Evolutionary conservation across 2,329 filamentous ascomycete species (phyloP).

Genomic region (Thelonectria discophora): DNA sequence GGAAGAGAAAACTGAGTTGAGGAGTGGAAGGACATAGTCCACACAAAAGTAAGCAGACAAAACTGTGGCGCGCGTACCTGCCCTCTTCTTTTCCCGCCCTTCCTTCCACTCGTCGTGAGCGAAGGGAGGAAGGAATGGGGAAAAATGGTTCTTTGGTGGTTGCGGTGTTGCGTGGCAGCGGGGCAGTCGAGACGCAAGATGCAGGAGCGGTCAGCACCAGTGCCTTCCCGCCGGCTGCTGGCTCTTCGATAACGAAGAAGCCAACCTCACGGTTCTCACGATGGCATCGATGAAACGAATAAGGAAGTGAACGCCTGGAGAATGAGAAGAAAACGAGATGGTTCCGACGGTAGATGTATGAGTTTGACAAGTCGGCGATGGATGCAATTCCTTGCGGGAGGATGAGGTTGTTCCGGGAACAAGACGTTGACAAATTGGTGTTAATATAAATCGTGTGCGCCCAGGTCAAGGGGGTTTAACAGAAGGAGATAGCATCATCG

Average conservation of each 20-base stretch:
- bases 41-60: not conserved
- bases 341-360: no score
- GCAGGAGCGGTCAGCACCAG: conserved; percentile 12
- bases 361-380: not conserved
- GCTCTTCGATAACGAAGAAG: not conserved
- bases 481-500: not conserved
- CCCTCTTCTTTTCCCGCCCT: not conserved
- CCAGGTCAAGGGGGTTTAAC: not conserved
- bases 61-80: conserved; percentile 1
- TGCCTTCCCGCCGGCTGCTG: not conserved
- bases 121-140: conserved; percentile 2
- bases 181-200: conserved; percentile 16
- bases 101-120: not conserved
- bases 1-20: not conserved
- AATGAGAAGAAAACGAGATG: no score
- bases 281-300: conserved; percentile 9
- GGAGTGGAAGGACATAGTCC: conserved; percentile 3
- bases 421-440: not conserved
- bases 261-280: not conserved
- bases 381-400: not conserved
- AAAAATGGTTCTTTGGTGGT: conserved; percentile 11
- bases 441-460: not conserved
- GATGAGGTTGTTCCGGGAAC: not conserved
- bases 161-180: conserved; percentile 21
- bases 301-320: no score